phyloP scores from a whole-genome alignment of 2,329 filamentous ascomycete species.

The Sporothrix protearum region DNA sequence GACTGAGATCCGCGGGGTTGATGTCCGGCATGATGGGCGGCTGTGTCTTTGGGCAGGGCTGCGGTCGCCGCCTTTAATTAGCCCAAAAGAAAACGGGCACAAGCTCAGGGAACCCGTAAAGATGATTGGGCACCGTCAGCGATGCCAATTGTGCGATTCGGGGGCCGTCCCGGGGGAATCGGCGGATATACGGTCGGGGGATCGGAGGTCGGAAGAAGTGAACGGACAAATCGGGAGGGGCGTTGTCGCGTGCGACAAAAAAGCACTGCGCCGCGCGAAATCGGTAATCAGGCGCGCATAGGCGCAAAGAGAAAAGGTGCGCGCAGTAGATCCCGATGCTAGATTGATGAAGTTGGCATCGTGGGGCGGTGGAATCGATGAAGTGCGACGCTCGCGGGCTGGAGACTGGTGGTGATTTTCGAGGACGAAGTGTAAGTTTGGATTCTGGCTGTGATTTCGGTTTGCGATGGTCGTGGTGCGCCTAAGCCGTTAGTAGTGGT shows the following conservation, averaged over 20 bases:
- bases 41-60: neutral
- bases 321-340: constrained; percentile 43
- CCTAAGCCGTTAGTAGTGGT: neutral
- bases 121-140: neutral
- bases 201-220: constrained; percentile 2
- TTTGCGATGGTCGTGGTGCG: constrained; percentile 12
- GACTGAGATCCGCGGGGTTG: constrained; percentile 65
- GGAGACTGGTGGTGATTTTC: constrained; percentile 19
- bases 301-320: constrained; percentile 37
- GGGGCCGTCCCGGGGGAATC: constrained; percentile 31
- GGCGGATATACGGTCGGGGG: constrained; percentile 14
- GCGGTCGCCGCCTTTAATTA: neutral
- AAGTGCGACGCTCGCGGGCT: neutral
- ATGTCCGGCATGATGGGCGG: constrained; percentile 58
- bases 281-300: constrained; percentile 44
- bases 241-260: constrained; percentile 46
- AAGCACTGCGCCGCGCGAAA: constrained; percentile 46
- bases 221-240: neutral
- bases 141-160: constrained; percentile 12
- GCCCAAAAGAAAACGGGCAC: neutral
- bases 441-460: constrained; percentile 10
- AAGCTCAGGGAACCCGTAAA: neutral
- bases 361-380: constrained; percentile 35
- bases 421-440: constrained; percentile 16
- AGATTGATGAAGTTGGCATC: constrained; percentile 46